Evolutionary conservation across 371 early-diverging fungal species (phyloP).

Genomic region (Mucor plumbeus): DNA sequence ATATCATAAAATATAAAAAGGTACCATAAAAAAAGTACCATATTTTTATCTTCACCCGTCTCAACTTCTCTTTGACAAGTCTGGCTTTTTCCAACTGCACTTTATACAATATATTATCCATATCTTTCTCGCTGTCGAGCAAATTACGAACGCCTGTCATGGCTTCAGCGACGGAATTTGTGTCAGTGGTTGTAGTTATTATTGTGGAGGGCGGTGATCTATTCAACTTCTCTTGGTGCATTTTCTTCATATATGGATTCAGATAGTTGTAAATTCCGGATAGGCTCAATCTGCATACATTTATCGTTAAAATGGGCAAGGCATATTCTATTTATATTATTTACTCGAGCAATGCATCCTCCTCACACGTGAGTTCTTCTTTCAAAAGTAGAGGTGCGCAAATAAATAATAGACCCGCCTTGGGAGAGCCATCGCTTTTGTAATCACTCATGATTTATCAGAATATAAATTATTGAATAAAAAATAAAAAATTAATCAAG

Average conservation of each 20-base stretch:
- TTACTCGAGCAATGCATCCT: conserved; percentile 1
- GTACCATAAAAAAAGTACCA: too few relatives aligned
- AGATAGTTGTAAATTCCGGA: conserved; percentile 3
- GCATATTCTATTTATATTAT: not conserved
- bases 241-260: conserved; percentile 1
- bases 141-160: conserved; percentile 10
- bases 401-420: conserved; percentile 5
- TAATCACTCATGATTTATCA: conserved; percentile 16
- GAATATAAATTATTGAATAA: too few relatives aligned
- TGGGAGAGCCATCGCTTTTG: conserved; percentile 13
- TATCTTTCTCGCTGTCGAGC: conserved; percentile 15
- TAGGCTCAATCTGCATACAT: not conserved
- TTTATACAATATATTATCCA: conserved; percentile 1
- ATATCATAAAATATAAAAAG: too few relatives aligned
- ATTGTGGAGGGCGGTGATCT: conserved; percentile 1
- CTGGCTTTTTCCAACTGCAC: conserved; percentile 16
- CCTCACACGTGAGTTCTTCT: conserved; percentile 1
- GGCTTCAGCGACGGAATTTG: conserved; percentile 2
- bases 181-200: not conserved
- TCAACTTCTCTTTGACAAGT: conserved; percentile 19
- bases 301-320: conserved; percentile 3
- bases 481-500: too few relatives aligned
- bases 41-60: too few relatives aligned
- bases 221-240: not conserved
- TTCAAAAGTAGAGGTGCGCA: conserved; percentile 1